These are phyloP conservation scores for Pochonia chlamydosporia DNA, from an alignment of 2,329 filamentous ascomycete species.

Conservation along the genomic window DNA sequence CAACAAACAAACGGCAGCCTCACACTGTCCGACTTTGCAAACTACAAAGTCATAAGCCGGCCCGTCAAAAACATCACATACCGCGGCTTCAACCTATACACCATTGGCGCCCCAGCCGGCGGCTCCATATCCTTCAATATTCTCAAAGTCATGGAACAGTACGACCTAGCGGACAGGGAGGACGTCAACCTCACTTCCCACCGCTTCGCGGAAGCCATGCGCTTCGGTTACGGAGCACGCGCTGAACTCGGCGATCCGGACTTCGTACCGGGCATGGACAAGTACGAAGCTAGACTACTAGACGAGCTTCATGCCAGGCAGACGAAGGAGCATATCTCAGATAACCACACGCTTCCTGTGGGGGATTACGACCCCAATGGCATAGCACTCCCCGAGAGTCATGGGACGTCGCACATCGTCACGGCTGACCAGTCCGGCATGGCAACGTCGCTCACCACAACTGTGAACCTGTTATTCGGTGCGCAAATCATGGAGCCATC, in stretches of 20 bases:
- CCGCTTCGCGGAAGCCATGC: slow-evolving; percentile 79
- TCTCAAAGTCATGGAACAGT: slow-evolving; percentile 80
- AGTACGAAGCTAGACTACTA: slow-evolving; percentile 66
- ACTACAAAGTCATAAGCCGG: slow-evolving; percentile 65
- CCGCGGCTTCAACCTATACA: slow-evolving; percentile 64
- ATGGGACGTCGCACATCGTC: slow-evolving; percentile 70
- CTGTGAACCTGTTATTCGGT: slow-evolving; percentile 83
- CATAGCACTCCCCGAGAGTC: slow-evolving; percentile 61
- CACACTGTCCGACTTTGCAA: slow-evolving; percentile 69
- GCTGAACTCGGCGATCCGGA: slow-evolving; percentile 76
- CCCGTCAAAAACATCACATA: slow-evolving; percentile 59
- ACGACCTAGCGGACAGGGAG: slow-evolving; percentile 47
- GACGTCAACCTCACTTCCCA: slow-evolving; percentile 67
- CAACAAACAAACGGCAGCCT: slow-evolving; percentile 73
- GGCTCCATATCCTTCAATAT: slow-evolving; percentile 70
- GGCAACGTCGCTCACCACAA: slow-evolving; percentile 77
- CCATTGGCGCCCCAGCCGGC: slow-evolving; percentile 68
- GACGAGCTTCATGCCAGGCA: slow-evolving; percentile 49
- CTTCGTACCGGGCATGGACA: slow-evolving; percentile 58
- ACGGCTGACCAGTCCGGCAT: slow-evolving; percentile 68
- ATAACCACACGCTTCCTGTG: slow-evolving; percentile 65
- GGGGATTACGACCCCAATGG: slow-evolving; percentile 66
- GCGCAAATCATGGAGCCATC: slow-evolving; percentile 71
- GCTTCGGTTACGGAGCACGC: slow-evolving; percentile 79
- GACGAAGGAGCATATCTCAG: slow-evolving; percentile 63